Conservation (phyloP, 1,284 basidiomycete species). For the Ustilago hordei region DNA sequence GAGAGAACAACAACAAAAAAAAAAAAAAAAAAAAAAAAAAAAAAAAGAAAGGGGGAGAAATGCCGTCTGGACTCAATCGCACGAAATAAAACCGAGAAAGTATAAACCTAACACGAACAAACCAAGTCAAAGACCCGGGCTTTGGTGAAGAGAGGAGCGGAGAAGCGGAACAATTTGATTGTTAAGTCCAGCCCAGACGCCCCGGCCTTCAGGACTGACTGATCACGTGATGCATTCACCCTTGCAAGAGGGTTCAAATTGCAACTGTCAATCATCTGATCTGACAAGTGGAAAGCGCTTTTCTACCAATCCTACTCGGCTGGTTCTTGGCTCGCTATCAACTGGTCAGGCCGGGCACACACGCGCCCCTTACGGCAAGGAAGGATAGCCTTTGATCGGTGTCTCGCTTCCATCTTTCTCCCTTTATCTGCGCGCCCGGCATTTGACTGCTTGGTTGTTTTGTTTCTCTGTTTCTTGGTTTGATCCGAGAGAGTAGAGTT, state of each 20-base stretch:
- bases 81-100: too few relatives aligned
- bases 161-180: too few relatives aligned
- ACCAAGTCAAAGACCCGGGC: too few relatives aligned
- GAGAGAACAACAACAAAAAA: neutral
- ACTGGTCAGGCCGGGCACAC: neutral
- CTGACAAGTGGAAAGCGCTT: neutral
- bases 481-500: neutral
- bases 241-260: slow-evolving; percentile 22
- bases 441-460: neutral
- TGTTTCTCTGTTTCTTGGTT: neutral
- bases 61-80: too few relatives aligned
- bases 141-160: too few relatives aligned
- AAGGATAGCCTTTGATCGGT: neutral
- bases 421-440: neutral
- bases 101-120: too few relatives aligned
- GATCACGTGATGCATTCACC: neutral
- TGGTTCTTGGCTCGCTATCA: neutral
- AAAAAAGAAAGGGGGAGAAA: too few relatives aligned
- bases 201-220: too few relatives aligned
- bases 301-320: neutral
- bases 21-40: too few relatives aligned
- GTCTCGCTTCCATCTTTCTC: neutral
- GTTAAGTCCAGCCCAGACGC: too few relatives aligned
- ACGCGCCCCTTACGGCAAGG: neutral
- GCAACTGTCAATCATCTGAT: slow-evolving; percentile 2